phyloP scores from a whole-genome alignment of 2,329 filamentous ascomycete genomes.

The Knoxdaviesia proteae region DNA sequence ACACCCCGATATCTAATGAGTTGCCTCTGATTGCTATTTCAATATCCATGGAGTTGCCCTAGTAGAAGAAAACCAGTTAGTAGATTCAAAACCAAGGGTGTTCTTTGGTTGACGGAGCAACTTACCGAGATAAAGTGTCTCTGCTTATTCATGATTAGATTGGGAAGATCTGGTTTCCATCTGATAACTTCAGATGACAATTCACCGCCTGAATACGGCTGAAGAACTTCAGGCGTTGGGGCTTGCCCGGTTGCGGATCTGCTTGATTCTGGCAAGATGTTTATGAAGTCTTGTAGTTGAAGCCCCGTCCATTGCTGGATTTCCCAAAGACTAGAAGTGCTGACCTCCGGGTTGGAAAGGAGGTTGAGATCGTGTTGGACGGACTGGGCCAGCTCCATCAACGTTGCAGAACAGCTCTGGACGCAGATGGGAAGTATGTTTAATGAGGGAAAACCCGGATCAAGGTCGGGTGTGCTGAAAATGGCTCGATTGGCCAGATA shows the following conservation, averaged over 20 bases:
- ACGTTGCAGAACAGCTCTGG: slow-evolving; percentile 8
- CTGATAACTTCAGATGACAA: too few relatives aligned
- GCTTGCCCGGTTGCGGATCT: background rate
- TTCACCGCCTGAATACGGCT: too few relatives aligned
- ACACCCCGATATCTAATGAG: slow-evolving; percentile 1
- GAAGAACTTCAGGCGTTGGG: too few relatives aligned
- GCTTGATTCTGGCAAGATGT: slow-evolving; percentile 21
- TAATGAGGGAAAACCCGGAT: slow-evolving; percentile 44
- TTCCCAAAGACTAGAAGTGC: slow-evolving; percentile 44
- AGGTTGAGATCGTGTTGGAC: slow-evolving; percentile 48
- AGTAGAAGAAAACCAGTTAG: background rate
- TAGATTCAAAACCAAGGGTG: background rate
- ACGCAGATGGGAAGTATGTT: slow-evolving; percentile 58
- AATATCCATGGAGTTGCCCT: slow-evolving; percentile 2
- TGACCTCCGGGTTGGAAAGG: slow-evolving; percentile 35
- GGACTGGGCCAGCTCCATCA: slow-evolving; percentile 30
- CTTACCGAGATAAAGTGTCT: background rate
- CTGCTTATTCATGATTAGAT: background rate
- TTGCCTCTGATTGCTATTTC: slow-evolving; percentile 1
- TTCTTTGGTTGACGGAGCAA: background rate
- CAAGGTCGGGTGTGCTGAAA: slow-evolving; percentile 27
- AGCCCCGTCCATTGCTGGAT: slow-evolving; percentile 58
- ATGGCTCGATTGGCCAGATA: slow-evolving; percentile 49
- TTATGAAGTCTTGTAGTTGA: slow-evolving; percentile 52
- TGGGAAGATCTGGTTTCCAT: background rate